phyloP scores from a whole-genome alignment of 2,329 filamentous ascomycete species.

The Colletotrichum theobromicola region DNA sequence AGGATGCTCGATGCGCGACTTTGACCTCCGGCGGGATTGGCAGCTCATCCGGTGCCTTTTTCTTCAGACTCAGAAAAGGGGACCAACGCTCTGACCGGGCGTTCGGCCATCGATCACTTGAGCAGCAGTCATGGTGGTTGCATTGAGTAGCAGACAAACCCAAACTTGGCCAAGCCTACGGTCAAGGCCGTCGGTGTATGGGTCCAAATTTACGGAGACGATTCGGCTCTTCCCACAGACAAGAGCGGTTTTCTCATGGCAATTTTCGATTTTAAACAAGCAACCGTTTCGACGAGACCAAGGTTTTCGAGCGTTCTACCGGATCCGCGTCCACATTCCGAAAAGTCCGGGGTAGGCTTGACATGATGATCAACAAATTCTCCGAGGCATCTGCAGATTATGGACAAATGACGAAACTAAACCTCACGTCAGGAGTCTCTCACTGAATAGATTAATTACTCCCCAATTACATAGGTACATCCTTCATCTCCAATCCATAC shows the following conservation, averaged over 20 bases:
- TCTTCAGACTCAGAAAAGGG: neutral
- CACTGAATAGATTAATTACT: slow-evolving; percentile 39
- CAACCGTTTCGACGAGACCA: neutral
- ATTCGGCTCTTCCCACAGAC: neutral
- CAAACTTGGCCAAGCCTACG: neutral
- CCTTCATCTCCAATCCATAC: slow-evolving; percentile 72
- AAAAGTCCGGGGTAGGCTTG: neutral
- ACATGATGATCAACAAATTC: neutral
- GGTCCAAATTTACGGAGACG: neutral
- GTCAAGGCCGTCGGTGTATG: neutral
- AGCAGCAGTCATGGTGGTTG: neutral
- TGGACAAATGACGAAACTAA: neutral
- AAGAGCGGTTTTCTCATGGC: neutral
- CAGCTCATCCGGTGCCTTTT: neutral
- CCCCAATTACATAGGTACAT: slow-evolving; percentile 72
- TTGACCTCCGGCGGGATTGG: neutral
- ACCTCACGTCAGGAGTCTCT: neutral
- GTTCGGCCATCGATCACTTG: neutral
- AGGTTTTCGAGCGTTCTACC: neutral
- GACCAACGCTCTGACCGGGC: slow-evolving; percentile 12
- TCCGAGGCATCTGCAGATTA: neutral
- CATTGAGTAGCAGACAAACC: neutral
- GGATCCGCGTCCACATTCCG: neutral
- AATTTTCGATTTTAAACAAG: neutral
- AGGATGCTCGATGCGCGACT: neutral